These are phyloP conservation scores for Hanseniaspora singularis DNA, from an alignment of 805 yeast species.

Conservation along the genomic window DNA sequence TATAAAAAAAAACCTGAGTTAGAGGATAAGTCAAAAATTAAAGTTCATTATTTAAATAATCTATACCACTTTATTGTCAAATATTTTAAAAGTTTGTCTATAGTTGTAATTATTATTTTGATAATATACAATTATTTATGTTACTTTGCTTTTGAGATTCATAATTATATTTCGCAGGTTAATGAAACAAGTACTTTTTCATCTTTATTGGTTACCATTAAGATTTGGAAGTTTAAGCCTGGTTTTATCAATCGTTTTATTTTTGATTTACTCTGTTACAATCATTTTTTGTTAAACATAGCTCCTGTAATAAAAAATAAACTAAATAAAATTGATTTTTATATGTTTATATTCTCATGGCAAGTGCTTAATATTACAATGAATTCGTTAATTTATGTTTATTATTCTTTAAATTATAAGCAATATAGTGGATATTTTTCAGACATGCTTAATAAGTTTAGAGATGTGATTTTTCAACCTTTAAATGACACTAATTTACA, in stretches of 20 bases:
- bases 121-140: background rate
- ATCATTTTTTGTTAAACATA: background rate
- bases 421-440: too few species aligned
- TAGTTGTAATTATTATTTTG: background rate
- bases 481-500: too few species aligned
- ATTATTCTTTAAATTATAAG: too few species aligned
- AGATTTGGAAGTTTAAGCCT: background rate
- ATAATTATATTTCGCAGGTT: background rate
- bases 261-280: background rate
- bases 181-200: background rate
- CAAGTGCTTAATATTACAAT: background rate
- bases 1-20: too few species aligned
- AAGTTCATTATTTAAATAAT: too few species aligned
- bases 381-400: too few species aligned
- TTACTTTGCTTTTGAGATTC: background rate
- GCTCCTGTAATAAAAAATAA: background rate
- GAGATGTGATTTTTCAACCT: too few species aligned
- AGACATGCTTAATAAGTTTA: too few species aligned
- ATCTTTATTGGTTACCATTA: background rate
- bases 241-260: background rate
- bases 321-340: background rate
- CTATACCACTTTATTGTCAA: background rate
- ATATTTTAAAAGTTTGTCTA: background rate
- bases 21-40: too few species aligned
- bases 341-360: constrained; percentile 1